Evolutionary conservation across 805 yeast species (phyloP).

Genomic region (Middelhovenomyces tepae): DNA sequence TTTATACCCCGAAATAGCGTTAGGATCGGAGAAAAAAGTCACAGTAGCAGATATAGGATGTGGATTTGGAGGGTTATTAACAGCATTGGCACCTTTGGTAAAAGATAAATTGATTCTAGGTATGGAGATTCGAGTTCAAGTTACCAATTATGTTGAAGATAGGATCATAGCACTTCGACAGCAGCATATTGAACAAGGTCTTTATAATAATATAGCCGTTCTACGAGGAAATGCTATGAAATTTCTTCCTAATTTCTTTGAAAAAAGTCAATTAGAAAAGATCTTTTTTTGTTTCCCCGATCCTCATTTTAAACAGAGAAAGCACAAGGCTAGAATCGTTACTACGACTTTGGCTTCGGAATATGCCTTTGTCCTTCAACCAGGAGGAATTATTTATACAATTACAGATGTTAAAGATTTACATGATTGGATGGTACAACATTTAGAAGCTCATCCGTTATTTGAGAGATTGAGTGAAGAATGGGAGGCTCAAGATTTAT

Average conservation of each 20-base stretch:
- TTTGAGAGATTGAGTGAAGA: slow-evolving; percentile 71
- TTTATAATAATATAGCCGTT: slow-evolving; percentile 78
- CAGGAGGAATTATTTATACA: slow-evolving; percentile 85
- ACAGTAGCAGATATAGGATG: slow-evolving; percentile 91
- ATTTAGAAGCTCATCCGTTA: slow-evolving; percentile 82
- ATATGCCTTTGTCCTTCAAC: slow-evolving; percentile 81
- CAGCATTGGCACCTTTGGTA: slow-evolving; percentile 68
- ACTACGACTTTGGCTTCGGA: slow-evolving; percentile 84
- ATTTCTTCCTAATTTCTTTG: slow-evolving; percentile 88
- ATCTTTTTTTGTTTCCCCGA: slow-evolving; percentile 99
- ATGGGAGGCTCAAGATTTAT: slow-evolving; percentile 72
- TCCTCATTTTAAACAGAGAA: slow-evolving; percentile 95
- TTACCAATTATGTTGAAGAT: slow-evolving; percentile 94
- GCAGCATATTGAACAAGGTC: slow-evolving; percentile 32
- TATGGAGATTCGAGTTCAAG: slow-evolving; percentile 97
- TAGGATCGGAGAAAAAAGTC: slow-evolving; percentile 27
- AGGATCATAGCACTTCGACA: slow-evolving; percentile 81
- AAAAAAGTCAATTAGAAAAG: slow-evolving; percentile 71
- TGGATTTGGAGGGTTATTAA: slow-evolving; percentile 89
- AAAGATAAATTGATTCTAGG: slow-evolving; percentile 75
- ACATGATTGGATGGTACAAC: slow-evolving; percentile 94
- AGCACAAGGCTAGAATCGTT: slow-evolving; percentile 93
- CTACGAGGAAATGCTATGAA: slow-evolving; percentile 96
- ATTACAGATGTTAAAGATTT: slow-evolving; percentile 92
- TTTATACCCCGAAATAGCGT: slow-evolving; percentile 54